Conservation (phyloP, 371 early-diverging fungal species). For the Actinomortierella ambigua region DNA sequence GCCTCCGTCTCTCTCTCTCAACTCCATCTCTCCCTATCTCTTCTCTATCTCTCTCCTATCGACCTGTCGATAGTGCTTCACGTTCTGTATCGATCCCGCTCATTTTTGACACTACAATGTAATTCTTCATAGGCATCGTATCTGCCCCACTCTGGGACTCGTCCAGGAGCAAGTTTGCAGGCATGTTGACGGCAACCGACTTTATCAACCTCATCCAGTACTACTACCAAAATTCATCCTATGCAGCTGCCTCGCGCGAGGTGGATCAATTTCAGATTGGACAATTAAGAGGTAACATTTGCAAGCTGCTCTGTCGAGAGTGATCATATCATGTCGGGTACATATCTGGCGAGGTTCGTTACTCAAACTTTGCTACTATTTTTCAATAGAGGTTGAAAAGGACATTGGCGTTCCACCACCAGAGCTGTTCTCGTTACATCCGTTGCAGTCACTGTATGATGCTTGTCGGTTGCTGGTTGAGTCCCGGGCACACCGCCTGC, state of each 20-base stretch:
- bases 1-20: neutral
- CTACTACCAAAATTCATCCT: conserved; percentile 82
- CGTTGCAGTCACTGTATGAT: conserved; percentile 85
- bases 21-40: neutral
- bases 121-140: conserved; percentile 73
- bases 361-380: conserved; percentile 28
- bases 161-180: conserved; percentile 75
- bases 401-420: conserved; percentile 62
- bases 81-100: neutral
- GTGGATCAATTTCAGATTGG: conserved; percentile 83
- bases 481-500: conserved; percentile 83
- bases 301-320: too few relatives aligned
- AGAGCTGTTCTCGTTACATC: conserved; percentile 73
- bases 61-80: neutral
- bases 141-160: conserved; percentile 95
- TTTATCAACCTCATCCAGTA: conserved; percentile 92
- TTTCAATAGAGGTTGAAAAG: conserved; percentile 56
- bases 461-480: conserved; percentile 77
- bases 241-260: conserved; percentile 81
- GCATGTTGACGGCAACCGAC: conserved; percentile 93
- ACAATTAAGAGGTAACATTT: conserved; percentile 62
- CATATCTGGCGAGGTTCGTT: conserved; percentile 45
- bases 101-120: neutral
- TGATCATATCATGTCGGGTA: conserved; percentile 18
- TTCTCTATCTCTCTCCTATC: neutral